Conservation (phyloP, 495 filamentous ascomycete genomes). For the Terfezia boudieri region DNA sequence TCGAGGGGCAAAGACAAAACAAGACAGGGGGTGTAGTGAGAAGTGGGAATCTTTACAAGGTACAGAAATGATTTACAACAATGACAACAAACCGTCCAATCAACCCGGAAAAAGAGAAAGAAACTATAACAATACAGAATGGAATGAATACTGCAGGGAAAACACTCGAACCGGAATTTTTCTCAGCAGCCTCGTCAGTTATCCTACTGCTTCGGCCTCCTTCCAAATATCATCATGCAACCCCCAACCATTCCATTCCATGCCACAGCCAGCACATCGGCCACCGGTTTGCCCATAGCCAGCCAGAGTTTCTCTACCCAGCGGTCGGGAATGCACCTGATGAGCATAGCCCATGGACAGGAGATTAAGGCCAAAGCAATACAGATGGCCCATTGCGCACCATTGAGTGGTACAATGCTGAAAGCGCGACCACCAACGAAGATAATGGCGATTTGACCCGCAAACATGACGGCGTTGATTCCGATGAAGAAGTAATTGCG, state of each 20-base stretch:
- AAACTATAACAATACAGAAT: no score
- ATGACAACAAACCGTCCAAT: no score
- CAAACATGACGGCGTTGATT: slow-evolving; percentile 65
- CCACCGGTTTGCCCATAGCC: not conserved
- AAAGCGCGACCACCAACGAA: slow-evolving; percentile 56
- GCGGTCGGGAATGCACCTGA: slow-evolving; percentile 42
- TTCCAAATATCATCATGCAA: not conserved
- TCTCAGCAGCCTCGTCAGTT: no score
- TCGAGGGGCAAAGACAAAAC: no score
- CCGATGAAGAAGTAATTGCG: slow-evolving; percentile 61
- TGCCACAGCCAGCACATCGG: not conserved
- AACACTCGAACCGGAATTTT: no score
- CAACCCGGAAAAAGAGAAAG: no score
- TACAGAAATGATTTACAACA: no score
- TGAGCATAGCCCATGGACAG: slow-evolving; percentile 47
- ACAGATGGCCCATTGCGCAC: slow-evolving; percentile 54
- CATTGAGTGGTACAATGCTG: slow-evolving; percentile 40
- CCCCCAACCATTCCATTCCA: not conserved
- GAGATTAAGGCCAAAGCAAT: slow-evolving; percentile 48
- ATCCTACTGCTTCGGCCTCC: not conserved
- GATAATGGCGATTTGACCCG: slow-evolving; percentile 58
- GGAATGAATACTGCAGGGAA: no score
- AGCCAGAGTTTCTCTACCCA: not conserved
- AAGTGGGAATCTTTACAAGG: no score
- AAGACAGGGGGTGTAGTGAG: no score